Evolutionary conservation across 768 basidiomycete genomes (phyloP).

Genomic region (Termitomyces titanicus): DNA sequence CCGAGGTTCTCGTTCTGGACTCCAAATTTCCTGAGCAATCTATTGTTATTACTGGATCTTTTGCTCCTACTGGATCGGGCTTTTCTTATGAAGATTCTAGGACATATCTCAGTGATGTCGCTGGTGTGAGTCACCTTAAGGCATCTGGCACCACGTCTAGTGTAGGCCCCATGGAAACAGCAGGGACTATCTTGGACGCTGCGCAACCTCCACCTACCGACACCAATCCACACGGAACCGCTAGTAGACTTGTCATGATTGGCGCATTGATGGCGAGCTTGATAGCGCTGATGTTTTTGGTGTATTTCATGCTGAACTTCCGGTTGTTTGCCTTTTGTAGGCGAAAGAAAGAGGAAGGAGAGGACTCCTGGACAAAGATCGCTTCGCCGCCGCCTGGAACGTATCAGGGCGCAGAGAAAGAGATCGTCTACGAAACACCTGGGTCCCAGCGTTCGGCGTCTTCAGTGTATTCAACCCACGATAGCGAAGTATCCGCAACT

Average conservation of each 20-base stretch:
- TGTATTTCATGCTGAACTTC: constrained; percentile 9
- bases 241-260: constrained; percentile 14
- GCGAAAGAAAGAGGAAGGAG: constrained; percentile 4
- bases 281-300: constrained; percentile 11
- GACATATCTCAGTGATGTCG: neutral
- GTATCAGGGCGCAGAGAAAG: constrained; percentile 9
- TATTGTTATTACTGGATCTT: neutral
- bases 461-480: constrained; percentile 3
- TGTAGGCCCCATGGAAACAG: neutral
- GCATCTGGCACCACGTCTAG: neutral
- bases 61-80: neutral
- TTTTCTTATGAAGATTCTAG: neutral
- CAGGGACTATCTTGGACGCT: constrained; percentile 1
- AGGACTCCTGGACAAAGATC: constrained; percentile 6
- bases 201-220: neutral
- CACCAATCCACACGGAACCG: neutral
- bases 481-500: neutral
- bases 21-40: neutral
- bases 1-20: neutral
- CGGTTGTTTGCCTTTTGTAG: constrained; percentile 6
- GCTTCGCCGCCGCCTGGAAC: constrained; percentile 11
- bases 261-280: constrained; percentile 15
- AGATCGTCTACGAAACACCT: constrained; percentile 1
- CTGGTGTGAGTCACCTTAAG: neutral
- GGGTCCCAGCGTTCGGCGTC: constrained; percentile 3